Percentiles rank a stretch among this genome's conserved stretches.
These are phyloP conservation scores for Conticribra guillardii DNA, from an alignment of 108 stramenopile species.

Conservation along the genomic window DNA sequence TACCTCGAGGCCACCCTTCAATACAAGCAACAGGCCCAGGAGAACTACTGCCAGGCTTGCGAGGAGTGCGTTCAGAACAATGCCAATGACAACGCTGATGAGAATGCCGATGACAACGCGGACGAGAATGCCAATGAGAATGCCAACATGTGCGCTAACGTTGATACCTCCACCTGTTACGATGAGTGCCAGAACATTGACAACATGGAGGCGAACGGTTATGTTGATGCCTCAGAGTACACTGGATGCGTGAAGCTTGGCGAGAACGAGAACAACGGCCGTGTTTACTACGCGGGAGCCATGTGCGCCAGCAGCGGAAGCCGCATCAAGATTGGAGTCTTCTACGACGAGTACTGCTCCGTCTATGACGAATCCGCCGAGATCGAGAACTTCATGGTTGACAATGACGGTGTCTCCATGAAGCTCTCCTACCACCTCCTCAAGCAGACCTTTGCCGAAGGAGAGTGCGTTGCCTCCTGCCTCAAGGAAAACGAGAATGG, in stretches of 20 bases:
- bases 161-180: conserved; percentile 75
- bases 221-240: conserved; percentile 85
- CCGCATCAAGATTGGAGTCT: conserved; percentile 91
- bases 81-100: conserved; percentile 6
- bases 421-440: conserved; percentile 61
- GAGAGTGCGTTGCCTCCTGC: conserved; percentile 73
- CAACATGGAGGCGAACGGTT: conserved; percentile 90
- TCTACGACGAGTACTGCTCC: conserved; percentile 76
- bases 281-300: conserved; percentile 65
- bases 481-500: conserved; percentile 38
- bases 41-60: conserved; percentile 82
- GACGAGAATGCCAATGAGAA: conserved; percentile 44
- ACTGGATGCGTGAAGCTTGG: conserved; percentile 73
- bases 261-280: conserved; percentile 61
- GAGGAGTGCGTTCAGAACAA: conserved; percentile 50
- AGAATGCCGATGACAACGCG: conserved; percentile 18
- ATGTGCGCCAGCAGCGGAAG: conserved; percentile 68
- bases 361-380: conserved; percentile 59
- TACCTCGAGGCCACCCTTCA: conserved; percentile 77
- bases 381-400: conserved; percentile 73
- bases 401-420: conserved; percentile 48
- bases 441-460: conserved; percentile 73
- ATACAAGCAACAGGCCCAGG: conserved; percentile 70
- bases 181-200: conserved; percentile 88
- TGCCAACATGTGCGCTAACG: conserved; percentile 29